Percentiles rank a stretch among this genome's conserved stretches.
These are phyloP conservation scores for Venturia effusa DNA, from an alignment of 2,329 filamentous ascomycete genomes.

Conservation along the genomic window DNA sequence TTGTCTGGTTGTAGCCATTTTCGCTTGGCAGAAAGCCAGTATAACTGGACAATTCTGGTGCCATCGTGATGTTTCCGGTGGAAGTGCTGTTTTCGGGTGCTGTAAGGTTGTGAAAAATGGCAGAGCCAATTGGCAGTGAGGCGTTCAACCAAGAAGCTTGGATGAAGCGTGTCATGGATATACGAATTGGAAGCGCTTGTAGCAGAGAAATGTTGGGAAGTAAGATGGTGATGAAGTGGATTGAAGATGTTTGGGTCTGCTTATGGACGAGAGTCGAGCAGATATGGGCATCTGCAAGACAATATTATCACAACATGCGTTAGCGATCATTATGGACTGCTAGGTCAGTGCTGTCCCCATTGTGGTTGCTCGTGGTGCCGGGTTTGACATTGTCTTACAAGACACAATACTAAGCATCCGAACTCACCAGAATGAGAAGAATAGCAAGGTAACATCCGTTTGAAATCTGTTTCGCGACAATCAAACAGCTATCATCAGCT, in stretches of 20 bases:
- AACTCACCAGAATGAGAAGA: background rate
- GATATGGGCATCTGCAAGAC: background rate
- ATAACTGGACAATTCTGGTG: background rate
- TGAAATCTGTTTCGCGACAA: background rate
- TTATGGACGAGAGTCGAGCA: background rate
- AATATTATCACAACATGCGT: background rate
- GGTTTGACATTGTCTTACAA: background rate
- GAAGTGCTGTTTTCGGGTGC: background rate
- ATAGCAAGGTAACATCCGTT: background rate
- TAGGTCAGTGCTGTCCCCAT: background rate
- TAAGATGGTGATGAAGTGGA: background rate
- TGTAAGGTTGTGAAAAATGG: background rate
- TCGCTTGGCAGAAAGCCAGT: background rate
- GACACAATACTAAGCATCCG: background rate
- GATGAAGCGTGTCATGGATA: background rate
- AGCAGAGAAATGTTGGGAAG: background rate
- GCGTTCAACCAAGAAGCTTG: background rate
- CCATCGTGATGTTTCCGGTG: background rate
- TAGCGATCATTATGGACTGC: background rate
- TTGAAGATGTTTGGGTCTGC: background rate
- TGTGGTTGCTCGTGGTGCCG: background rate
- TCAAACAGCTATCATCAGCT: background rate
- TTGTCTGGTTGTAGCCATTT: conserved; percentile 40
- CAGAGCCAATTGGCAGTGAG: background rate
- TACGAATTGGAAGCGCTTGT: background rate